These are phyloP conservation scores for Neofusicoccum ribis DNA, from an alignment of 2,329 filamentous ascomycete genomes.

Conservation along the genomic window DNA sequence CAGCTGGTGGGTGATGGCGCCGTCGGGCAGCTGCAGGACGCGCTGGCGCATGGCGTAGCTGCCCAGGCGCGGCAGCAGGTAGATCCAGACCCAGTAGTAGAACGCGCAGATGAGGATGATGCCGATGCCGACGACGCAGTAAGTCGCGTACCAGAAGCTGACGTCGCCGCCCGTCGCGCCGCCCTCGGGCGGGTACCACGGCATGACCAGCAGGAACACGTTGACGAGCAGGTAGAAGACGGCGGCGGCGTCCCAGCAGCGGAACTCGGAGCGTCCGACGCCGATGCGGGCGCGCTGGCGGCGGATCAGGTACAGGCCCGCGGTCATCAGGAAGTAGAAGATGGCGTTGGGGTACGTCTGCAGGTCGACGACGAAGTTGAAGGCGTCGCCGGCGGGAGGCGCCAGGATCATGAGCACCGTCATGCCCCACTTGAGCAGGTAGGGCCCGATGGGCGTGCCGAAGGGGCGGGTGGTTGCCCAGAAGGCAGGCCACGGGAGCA, in stretches of 20 bases:
- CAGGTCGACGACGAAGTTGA: slow-evolving; percentile 72
- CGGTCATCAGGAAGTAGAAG: slow-evolving; percentile 58
- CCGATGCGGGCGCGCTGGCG: slow-evolving; percentile 54
- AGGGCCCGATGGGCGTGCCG: slow-evolving; percentile 65
- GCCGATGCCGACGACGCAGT: slow-evolving; percentile 54
- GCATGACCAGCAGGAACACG: slow-evolving; percentile 58
- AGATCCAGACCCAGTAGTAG: slow-evolving; percentile 34
- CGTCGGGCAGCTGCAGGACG: slow-evolving; percentile 29
- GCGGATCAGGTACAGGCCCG: slow-evolving; percentile 63
- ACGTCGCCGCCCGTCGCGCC: slow-evolving; percentile 21
- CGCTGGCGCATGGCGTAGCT: slow-evolving; percentile 30
- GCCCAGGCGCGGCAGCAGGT: slow-evolving; percentile 27
- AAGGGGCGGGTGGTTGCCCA: slow-evolving; percentile 68
- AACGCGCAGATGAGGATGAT: slow-evolving; percentile 36
- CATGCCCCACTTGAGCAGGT: slow-evolving; percentile 68
- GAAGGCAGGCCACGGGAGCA: slow-evolving; percentile 62
- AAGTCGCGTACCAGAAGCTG: slow-evolving; percentile 53
- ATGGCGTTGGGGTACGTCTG: slow-evolving; percentile 65
- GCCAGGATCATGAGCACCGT: slow-evolving; percentile 66
- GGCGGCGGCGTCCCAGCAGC: slow-evolving; percentile 63
- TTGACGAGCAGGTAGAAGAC: slow-evolving; percentile 57
- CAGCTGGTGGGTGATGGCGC: slow-evolving; percentile 31
- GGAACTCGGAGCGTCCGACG: slow-evolving; percentile 61
- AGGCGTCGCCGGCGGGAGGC: slow-evolving; percentile 65
- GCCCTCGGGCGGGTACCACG: slow-evolving; percentile 51